Evolutionary conservation across 1,139 yeast genomes (phyloP).

Genomic region (Suhomyces anneliseae): DNA sequence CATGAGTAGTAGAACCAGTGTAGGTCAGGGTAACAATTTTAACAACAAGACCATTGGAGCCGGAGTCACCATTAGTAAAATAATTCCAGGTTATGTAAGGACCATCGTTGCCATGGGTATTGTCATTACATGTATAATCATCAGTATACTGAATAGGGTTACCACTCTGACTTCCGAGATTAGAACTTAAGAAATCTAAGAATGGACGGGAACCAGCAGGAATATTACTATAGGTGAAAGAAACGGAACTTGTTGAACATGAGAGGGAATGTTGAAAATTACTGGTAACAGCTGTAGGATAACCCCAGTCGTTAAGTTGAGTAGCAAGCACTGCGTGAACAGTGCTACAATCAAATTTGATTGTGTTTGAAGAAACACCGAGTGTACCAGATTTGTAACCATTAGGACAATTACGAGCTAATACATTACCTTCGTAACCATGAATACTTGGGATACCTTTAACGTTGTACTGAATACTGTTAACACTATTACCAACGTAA

Average conservation of each 20-base stretch:
- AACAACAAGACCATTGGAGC: constrained; percentile 23
- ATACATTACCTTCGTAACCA: constrained; percentile 15
- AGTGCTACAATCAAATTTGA: constrained; percentile 23
- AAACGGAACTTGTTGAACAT: constrained; percentile 17
- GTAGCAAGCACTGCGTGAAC: constrained; percentile 23
- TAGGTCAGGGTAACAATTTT: constrained; percentile 25
- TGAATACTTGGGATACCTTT: constrained; percentile 16
- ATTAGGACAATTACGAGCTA: constrained; percentile 24
- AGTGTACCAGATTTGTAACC: constrained; percentile 28
- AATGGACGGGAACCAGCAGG: constrained; percentile 36
- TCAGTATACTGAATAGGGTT: constrained; percentile 13
- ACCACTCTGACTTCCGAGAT: not conserved
- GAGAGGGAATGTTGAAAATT: constrained; percentile 10
- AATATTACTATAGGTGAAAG: constrained; percentile 20
- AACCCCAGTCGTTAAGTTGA: constrained; percentile 23
- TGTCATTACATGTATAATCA: constrained; percentile 16
- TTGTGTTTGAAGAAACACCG: constrained; percentile 17
- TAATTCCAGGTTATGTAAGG: constrained; percentile 7
- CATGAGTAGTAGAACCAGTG: constrained; percentile 22
- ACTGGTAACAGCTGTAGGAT: constrained; percentile 15
- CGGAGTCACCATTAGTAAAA: constrained; percentile 15
- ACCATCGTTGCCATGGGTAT: not conserved
- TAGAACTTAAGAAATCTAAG: constrained; percentile 15
- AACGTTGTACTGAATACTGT: not conserved
- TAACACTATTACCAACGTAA: not conserved